A percentile compares a stretch with the other conserved stretches of the same genome.
phyloP scores from a whole-genome alignment of 257 asterid genomes.

The Verbascum thapsus region DNA sequence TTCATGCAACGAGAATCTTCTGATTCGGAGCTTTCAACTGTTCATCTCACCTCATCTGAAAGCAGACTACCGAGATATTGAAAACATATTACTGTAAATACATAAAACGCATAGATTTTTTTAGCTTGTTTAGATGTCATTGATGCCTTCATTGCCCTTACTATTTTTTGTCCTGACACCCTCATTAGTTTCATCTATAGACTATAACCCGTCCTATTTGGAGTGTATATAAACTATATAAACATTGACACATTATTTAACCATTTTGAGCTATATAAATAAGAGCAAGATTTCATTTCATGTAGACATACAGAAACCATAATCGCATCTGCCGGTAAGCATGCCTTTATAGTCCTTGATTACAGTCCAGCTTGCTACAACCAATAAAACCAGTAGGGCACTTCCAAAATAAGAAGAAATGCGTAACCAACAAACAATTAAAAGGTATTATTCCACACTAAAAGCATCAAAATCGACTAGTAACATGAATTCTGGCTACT shows the following conservation, averaged over 20 bases:
- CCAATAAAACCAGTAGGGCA: neutral
- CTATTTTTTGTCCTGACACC: conserved; percentile 43
- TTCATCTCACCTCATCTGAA: conserved; percentile 77
- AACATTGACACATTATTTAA: too few species aligned
- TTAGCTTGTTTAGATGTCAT: too few species aligned
- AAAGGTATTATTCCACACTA: too few species aligned
- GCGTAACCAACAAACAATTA: neutral
- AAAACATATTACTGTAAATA: conserved; percentile 43
- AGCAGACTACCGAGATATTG: conserved; percentile 61
- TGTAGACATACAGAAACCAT: too few species aligned
- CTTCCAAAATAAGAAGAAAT: neutral
- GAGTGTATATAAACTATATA: too few species aligned
- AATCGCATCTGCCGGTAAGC: too few species aligned
- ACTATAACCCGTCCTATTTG: too few species aligned
- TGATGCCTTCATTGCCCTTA: conserved; percentile 49
- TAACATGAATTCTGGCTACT: too few species aligned
- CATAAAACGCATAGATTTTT: conserved; percentile 33
- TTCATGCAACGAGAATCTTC: conserved; percentile 45
- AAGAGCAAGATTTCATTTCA: too few species aligned
- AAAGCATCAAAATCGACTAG: conserved; percentile 6
- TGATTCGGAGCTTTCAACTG: conserved; percentile 84
- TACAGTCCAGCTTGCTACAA: neutral
- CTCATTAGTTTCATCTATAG: conserved; percentile 24
- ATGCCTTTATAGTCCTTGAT: neutral
- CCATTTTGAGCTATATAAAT: too few species aligned